Conservation (phyloP, 2,329 filamentous ascomycete species). For the Epichloe sibirici region DNA sequence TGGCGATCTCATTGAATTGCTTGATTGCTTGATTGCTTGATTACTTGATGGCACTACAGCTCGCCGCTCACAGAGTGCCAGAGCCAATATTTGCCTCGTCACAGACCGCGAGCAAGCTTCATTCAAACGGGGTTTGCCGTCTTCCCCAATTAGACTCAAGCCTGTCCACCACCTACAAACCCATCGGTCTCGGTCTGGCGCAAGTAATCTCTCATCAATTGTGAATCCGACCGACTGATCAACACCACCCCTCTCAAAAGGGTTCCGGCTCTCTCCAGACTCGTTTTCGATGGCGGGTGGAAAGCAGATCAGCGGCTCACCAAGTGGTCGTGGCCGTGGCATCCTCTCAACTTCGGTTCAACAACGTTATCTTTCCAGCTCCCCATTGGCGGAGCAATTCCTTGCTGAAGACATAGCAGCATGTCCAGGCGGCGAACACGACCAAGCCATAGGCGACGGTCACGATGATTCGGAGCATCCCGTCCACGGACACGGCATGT, state of each 20-base stretch:
- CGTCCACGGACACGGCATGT: constrained; percentile 37
- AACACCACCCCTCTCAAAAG: background rate
- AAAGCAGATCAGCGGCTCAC: constrained; percentile 3
- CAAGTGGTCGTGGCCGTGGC: constrained; percentile 4
- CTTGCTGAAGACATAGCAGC: constrained; percentile 56
- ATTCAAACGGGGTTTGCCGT: too few species aligned
- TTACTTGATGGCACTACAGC: too few species aligned
- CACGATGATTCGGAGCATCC: constrained; percentile 25
- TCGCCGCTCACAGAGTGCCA: background rate
- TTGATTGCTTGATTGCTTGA: too few species aligned
- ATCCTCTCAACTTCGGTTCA: constrained; percentile 3
- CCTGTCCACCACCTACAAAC: too few species aligned
- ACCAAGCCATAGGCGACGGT: constrained; percentile 18
- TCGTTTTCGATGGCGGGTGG: constrained; percentile 1
- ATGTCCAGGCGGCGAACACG: constrained; percentile 44
- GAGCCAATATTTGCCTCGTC: too few species aligned
- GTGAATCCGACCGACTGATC: background rate
- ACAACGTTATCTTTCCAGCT: constrained; percentile 37
- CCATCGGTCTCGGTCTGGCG: background rate
- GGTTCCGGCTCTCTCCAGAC: background rate
- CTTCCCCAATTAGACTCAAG: too few species aligned
- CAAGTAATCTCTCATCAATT: background rate
- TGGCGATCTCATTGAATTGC: too few species aligned
- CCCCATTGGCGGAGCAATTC: constrained; percentile 54
- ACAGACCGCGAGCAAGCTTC: too few species aligned